Evolutionary conservation across 2,329 filamentous ascomycete species (phyloP).

Genomic region (Penicillium sp.): DNA sequence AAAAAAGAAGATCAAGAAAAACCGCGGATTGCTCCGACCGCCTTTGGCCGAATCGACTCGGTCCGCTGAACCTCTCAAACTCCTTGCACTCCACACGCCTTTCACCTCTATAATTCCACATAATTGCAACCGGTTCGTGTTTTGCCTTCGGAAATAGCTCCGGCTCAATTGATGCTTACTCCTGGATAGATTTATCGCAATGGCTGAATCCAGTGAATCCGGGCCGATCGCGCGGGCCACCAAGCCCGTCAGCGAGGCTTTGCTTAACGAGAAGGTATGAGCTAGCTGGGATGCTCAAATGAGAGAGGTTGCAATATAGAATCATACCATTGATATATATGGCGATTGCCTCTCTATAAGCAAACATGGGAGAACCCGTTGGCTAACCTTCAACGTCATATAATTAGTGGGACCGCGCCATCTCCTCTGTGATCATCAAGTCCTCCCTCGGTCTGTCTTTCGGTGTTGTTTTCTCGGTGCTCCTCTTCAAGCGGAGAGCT

Average conservation of each 20-base stretch:
- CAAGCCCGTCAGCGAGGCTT: constrained; percentile 89
- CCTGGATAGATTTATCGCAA: constrained; percentile 36
- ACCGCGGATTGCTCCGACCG: constrained; percentile 39
- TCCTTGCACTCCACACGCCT: constrained; percentile 24
- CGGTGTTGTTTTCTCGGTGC: constrained; percentile 96
- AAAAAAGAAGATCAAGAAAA: constrained; percentile 23
- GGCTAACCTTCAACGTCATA: constrained; percentile 20
- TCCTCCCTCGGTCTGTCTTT: constrained; percentile 94
- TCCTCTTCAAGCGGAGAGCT: constrained; percentile 95
- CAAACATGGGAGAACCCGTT: background rate
- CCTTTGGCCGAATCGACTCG: constrained; percentile 34
- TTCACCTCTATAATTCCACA: constrained; percentile 18
- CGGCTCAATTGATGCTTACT: constrained; percentile 12
- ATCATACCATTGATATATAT: background rate
- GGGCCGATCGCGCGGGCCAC: constrained; percentile 61
- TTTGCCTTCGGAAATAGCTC: background rate
- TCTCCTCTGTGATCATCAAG: constrained; percentile 96
- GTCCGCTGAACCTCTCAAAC: constrained; percentile 16
- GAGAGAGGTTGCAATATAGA: background rate
- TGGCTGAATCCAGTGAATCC: constrained; percentile 57
- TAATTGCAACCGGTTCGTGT: constrained; percentile 13
- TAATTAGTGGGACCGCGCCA: constrained; percentile 90
- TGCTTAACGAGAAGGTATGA: constrained; percentile 96
- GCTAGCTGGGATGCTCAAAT: background rate
- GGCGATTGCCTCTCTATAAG: background rate